Base-by-base conservation (phyloP, 106 monocot species). In the Dendrobium catenatum region DNA sequence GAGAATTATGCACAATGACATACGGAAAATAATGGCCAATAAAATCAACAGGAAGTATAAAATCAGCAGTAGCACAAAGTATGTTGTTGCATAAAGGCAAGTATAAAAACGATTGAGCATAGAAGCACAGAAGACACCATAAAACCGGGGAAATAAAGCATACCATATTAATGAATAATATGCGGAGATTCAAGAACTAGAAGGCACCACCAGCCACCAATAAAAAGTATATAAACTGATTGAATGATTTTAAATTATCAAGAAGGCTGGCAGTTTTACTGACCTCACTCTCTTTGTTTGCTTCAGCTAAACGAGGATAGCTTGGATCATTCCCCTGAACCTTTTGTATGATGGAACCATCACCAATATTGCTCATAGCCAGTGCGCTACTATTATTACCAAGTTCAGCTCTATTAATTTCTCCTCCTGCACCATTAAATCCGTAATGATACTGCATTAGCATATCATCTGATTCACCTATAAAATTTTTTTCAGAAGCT, bases 401-500 rank as follows among this genome's bases (percentile, higher is more conserved):
- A 73, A 58, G 11, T 56, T 84, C 79, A 66, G 33, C 56, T 22
- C 20, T 64, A 46, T 4, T 61, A 26, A 13, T 66, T n/a, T 54
- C 76, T 19, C 70, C 68, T 24, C 41, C 67, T 51, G 48, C 48
- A 73, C 37, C 66, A 68, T 68, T 76, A 9, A 79, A 31, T 7
- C 68, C 17, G 41, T 56, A 33, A 73, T 22, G 78, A 40, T 49
- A 77, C 43, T 78, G 76, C 27, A 80, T 6, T 73, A 82, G 42
- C 41, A 78, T 77, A 42, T 48, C 26, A 6, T 82, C 67, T 17
- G 55, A 78, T 83, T 81, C 81, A 78, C 48, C 80, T 74, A 7
- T 24, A 46, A 56, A 9, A 42, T 54, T 49, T 85, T 61, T 67
- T 40, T 44, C 22, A 42, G 42, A 42, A 73, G 47, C 17, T 47